These are phyloP conservation scores for Amanita jacksonii DNA, from an alignment of 768 basidiomycete species.

Conservation along the genomic window DNA sequence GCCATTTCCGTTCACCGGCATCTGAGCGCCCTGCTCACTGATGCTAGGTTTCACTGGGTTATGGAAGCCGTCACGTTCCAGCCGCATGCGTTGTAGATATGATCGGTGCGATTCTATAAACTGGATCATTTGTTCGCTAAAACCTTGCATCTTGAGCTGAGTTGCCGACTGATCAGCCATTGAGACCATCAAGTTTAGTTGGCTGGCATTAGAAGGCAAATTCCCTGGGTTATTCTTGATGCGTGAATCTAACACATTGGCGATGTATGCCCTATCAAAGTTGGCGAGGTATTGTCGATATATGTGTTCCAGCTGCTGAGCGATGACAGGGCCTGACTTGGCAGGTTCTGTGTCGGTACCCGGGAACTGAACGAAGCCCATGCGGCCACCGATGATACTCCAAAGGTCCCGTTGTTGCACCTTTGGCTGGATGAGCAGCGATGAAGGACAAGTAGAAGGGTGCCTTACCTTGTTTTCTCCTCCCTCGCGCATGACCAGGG, in stretches of 20 bases:
- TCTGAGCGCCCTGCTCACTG: neutral
- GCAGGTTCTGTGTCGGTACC: constrained; percentile 51
- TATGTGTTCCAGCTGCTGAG: constrained; percentile 46
- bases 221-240: constrained; percentile 15
- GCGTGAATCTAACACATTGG: constrained; percentile 27
- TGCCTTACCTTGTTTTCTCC: constrained; percentile 41
- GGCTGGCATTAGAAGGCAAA: constrained; percentile 19
- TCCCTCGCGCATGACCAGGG: constrained; percentile 48
- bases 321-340: constrained; percentile 52
- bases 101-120: constrained; percentile 49
- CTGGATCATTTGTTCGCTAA: constrained; percentile 41
- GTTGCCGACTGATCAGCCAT: constrained; percentile 35
- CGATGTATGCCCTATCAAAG: constrained; percentile 50
- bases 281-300: constrained; percentile 48
- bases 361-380: constrained; percentile 60
- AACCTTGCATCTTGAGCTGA: constrained; percentile 43
- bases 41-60: neutral
- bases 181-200: constrained; percentile 35
- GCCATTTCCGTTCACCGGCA: neutral
- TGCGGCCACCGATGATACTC: constrained; percentile 56
- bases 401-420: constrained; percentile 48
- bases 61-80: constrained; percentile 22
- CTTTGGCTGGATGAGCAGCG: constrained; percentile 24
- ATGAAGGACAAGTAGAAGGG: constrained; percentile 12
- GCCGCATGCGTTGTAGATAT: constrained; percentile 29